Conservation (phyloP, 495 filamentous ascomycete species). For the Tuber indicum region DNA sequence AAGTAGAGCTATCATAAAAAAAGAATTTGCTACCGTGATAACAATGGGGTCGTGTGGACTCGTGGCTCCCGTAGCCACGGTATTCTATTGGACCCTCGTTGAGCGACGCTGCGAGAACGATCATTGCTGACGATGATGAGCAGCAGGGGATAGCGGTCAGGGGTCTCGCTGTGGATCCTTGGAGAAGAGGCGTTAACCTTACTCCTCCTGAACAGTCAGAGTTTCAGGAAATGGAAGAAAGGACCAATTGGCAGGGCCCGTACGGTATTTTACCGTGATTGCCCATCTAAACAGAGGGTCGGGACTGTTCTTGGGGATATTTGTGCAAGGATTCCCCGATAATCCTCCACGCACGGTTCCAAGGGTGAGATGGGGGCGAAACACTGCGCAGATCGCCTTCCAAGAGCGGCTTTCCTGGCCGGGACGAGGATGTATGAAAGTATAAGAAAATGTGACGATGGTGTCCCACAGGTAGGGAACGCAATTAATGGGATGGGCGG, state of each 20-base stretch:
- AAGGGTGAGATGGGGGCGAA: constrained; percentile 40
- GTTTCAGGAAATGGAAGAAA: constrained; percentile 29
- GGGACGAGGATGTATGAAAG: constrained; percentile 23
- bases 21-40: constrained; percentile 27
- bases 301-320: constrained; percentile 31
- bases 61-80: constrained; percentile 22
- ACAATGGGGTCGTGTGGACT: constrained; percentile 15
- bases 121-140: constrained; percentile 41
- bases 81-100: constrained; percentile 21
- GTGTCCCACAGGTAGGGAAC: constrained; percentile 35
- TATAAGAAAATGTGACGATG: constrained; percentile 36
- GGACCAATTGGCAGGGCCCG: constrained; percentile 24
- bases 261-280: constrained; percentile 36
- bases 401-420: constrained; percentile 36
- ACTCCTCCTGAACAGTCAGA: constrained; percentile 34
- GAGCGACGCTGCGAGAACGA: constrained; percentile 37
- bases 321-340: constrained; percentile 39
- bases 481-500: constrained; percentile 25
- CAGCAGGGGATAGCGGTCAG: constrained; percentile 38
- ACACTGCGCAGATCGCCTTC: constrained; percentile 39
- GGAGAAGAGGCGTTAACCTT: constrained; percentile 26
- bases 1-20: neutral
- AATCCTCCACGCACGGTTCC: constrained; percentile 38
- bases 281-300: constrained; percentile 38
- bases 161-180: constrained; percentile 27